Percentiles rank a stretch among this genome's conserved stretches.
These are phyloP conservation scores for Xylaria hypoxylon DNA, from an alignment of 2,329 filamentous ascomycete genomes.

Conservation along the genomic window DNA sequence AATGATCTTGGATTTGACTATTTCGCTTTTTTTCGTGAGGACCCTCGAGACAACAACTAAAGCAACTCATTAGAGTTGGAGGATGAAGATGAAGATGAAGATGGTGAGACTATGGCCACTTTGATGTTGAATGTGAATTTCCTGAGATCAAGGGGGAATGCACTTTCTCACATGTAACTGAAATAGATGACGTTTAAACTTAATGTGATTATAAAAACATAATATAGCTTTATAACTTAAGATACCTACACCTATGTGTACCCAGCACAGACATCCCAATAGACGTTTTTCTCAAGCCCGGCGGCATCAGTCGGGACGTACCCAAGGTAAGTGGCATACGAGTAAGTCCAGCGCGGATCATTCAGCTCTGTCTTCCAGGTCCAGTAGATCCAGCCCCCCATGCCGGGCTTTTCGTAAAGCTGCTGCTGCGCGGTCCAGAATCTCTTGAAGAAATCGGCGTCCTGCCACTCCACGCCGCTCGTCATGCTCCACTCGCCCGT, in stretches of 20 bases:
- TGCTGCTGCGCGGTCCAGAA: conserved; percentile 45
- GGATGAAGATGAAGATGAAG: too few relatives aligned
- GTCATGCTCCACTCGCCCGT: conserved; percentile 47
- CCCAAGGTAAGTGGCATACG: conserved; percentile 39
- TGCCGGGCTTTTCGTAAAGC: conserved; percentile 44
- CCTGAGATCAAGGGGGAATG: too few relatives aligned
- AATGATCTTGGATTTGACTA: conserved; percentile 28
- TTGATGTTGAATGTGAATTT: too few relatives aligned
- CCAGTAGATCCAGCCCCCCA: conserved; percentile 44
- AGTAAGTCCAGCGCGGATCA: conserved; percentile 44
- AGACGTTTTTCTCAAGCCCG: conserved; percentile 44
- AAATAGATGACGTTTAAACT: too few relatives aligned
- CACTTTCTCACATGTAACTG: too few relatives aligned
- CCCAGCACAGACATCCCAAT: conserved; percentile 43
- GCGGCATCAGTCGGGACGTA: conserved; percentile 41
- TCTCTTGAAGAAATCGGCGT: conserved; percentile 39
- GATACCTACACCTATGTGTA: conserved; percentile 32
- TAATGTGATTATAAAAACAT: too few relatives aligned
- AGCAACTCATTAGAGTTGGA: too few relatives aligned
- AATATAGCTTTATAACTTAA: too few relatives aligned
- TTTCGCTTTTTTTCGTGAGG: conserved; percentile 21
- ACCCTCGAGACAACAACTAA: conserved; percentile 26
- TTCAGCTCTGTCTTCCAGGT: conserved; percentile 44
- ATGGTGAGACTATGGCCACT: too few relatives aligned
- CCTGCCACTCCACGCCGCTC: conserved; percentile 34